Conservation (phyloP, 495 filamentous ascomycete species). For the Daldinia childiae region DNA sequence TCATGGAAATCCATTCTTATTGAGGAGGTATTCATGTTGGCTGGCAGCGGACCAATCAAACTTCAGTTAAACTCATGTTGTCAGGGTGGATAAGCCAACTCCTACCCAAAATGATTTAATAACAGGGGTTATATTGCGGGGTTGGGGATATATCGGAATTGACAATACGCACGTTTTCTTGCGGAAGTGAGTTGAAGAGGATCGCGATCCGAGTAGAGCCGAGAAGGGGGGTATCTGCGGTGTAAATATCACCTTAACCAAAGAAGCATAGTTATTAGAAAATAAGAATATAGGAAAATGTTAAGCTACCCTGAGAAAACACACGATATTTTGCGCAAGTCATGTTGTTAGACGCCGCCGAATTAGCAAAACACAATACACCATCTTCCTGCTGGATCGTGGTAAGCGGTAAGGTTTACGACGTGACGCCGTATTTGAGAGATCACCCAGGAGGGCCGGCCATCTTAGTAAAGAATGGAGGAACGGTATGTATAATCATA, state of each 20-base stretch:
- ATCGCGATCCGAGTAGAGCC: slow-evolving; percentile 8
- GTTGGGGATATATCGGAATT: slow-evolving; percentile 21
- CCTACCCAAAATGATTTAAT: neutral
- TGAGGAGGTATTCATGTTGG: too few species aligned
- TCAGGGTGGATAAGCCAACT: slow-evolving; percentile 20
- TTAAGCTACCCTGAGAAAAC: neutral
- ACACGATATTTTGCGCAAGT: neutral
- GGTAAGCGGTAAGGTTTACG: slow-evolving; percentile 76
- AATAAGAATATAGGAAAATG: neutral
- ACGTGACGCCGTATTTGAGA: slow-evolving; percentile 74
- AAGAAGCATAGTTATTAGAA: neutral
- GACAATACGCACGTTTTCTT: neutral
- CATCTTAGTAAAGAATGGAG: slow-evolving; percentile 72
- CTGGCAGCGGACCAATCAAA: slow-evolving; percentile 19
- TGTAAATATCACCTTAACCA: slow-evolving; percentile 12
- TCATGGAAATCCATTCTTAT: neutral
- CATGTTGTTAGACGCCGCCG: slow-evolving; percentile 37
- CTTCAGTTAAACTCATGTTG: slow-evolving; percentile 14
- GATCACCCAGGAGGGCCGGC: slow-evolving; percentile 75
- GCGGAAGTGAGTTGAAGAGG: neutral
- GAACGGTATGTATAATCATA: slow-evolving; percentile 44
- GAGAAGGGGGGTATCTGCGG: slow-evolving; percentile 6
- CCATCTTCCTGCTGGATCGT: slow-evolving; percentile 75
- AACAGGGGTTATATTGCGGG: slow-evolving; percentile 24
- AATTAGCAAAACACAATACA: slow-evolving; percentile 71